Evolutionary conservation across 257 asterid species (phyloP), one percentile per base, ranked within the genome.

Genomic region (Nicotiana sylvestris): DNA sequence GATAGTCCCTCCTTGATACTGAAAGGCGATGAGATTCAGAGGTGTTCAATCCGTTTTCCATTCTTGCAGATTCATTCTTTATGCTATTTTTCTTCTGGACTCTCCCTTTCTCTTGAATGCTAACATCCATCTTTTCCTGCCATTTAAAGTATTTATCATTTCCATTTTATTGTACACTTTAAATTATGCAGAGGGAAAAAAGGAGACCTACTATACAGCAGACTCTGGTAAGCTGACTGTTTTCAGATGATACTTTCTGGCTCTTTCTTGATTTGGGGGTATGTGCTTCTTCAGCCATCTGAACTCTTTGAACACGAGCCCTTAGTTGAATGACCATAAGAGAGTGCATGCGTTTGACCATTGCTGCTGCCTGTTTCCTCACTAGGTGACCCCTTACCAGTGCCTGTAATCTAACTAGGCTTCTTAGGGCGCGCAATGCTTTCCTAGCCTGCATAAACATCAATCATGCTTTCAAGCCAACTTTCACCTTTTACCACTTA

Each of bases 391-490:
- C 98, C 86, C 95, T 90, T 35, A 92, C 93, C 39, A 92, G 81
- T 77, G 97, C 98, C 85, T 94, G 98, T 83, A 94, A 68, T 82
- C 92, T 93, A 89, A 94, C 98, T 21, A 94, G 82, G 67, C 90
- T 96, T 82, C 87, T 87, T 87, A 92, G 82, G 21, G 97, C 96
- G 2, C 89, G 77, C 85, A 92, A 85, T 3, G 98, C 98, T 84
- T 88, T 90, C 86, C 91, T 91, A 33, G 98, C 97, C 98, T 94
- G 92, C 68, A 83, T 76, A 58, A 25, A 78, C 37, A 90, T 78
- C 39, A 81, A 9, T 53, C 4, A 25, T 53, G 46, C 46, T 46
- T 74, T 74, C 80, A 79, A 37, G 30, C 70, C 56, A 58, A 21
- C n/a, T 78, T 79, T 39, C 43, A n/a, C 74, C 58, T 46, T 33